Evolutionary conservation across 306 rosid genomes (phyloP), one percentile per base, ranked within the genome.

Genomic region (Gastrolobium villosum): DNA sequence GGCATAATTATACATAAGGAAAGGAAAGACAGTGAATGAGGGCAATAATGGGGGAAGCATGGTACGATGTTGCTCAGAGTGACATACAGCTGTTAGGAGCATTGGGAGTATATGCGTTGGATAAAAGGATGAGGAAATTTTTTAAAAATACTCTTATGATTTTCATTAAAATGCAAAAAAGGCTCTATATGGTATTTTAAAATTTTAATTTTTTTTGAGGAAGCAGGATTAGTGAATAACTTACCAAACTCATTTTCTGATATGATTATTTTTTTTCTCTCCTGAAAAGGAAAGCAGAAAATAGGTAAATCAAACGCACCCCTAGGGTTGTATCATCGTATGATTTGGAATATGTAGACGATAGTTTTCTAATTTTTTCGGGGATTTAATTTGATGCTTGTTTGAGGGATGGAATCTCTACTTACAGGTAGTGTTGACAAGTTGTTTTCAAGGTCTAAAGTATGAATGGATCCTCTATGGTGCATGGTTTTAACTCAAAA

Each of bases 31-130:
- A 10, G 31, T 65, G 10, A 46, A 32, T 67, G 9, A 67, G 11
- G 31, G 73, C 31, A 30, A 45, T 68, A 10, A 65, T 9, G 11
- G 39, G 13, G 48, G 49, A 39, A 52, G 43, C 43, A 20, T 7
- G 36, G 35, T 39, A 41, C 48, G 36, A 30, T 10, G 63, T 35
- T 70, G 37, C 60, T 28, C 7, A 46, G 74, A n/a, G 74, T 46
- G 74, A 68, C n/a, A 34, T 4, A n/a, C 6, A 14, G 44, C 30
- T 69, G 63, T 46, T 67, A 2, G 39, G 26, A 26, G 37, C 39
- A 65, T 48, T 46, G 57, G 6, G 36, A 8, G 26, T 44, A 44
- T 39, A 37, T 53, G n/a, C 54, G 40, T 28, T 34, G 15, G 9
- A 6, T 55, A 40, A 70, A 70, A 8, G n/a, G 56, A 30, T 30